These are phyloP conservation scores for Casuarina equisetifolia DNA, from an alignment of 306 rosid species.

Conservation along the genomic window DNA sequence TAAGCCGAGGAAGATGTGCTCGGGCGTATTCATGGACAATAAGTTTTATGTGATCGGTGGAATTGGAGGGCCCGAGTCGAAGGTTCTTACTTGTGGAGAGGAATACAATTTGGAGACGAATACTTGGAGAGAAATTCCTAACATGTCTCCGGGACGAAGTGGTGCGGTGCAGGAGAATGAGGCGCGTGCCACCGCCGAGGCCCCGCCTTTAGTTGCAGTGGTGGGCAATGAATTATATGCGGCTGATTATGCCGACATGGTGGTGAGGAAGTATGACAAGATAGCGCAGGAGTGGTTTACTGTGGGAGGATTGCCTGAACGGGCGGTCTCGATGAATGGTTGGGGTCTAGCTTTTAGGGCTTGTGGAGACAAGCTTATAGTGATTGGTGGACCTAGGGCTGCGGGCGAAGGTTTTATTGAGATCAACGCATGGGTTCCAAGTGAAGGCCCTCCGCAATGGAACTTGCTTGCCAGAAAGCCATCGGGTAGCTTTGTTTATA, in stretches of 20 bases:
- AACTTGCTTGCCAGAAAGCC: slow-evolving; percentile 69
- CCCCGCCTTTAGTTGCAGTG: slow-evolving; percentile 91
- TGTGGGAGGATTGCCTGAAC: slow-evolving; percentile 80
- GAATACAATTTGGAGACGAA: slow-evolving; percentile 66
- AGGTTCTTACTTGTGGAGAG: slow-evolving; percentile 77
- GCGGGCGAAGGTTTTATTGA: slow-evolving; percentile 75
- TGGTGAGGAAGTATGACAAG: slow-evolving; percentile 75
- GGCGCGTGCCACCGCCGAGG: slow-evolving; percentile 72
- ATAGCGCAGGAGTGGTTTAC: slow-evolving; percentile 48
- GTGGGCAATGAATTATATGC: slow-evolving; percentile 77
- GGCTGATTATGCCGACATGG: slow-evolving; percentile 88
- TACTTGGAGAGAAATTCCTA: slow-evolving; percentile 73
- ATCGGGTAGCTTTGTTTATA: slow-evolving; percentile 81
- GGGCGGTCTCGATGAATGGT: slow-evolving; percentile 79
- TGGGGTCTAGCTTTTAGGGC: slow-evolving; percentile 98
- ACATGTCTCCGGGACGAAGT: slow-evolving; percentile 87
- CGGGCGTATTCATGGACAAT: slow-evolving; percentile 84
- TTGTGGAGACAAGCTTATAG: slow-evolving; percentile 82
- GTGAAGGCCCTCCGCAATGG: slow-evolving; percentile 95
- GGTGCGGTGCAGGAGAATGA: slow-evolving; percentile 43
- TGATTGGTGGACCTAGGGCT: slow-evolving; percentile 82
- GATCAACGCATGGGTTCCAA: slow-evolving; percentile 89
- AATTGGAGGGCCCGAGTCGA: slow-evolving; percentile 65
- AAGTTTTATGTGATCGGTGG: slow-evolving; percentile 89
- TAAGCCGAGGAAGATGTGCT: slow-evolving; percentile 86